Evolutionary conservation across 148 eudicot species (phyloP), one percentile per base, ranked within the genome.

Genomic region (Vaccinium corymbosum): DNA sequence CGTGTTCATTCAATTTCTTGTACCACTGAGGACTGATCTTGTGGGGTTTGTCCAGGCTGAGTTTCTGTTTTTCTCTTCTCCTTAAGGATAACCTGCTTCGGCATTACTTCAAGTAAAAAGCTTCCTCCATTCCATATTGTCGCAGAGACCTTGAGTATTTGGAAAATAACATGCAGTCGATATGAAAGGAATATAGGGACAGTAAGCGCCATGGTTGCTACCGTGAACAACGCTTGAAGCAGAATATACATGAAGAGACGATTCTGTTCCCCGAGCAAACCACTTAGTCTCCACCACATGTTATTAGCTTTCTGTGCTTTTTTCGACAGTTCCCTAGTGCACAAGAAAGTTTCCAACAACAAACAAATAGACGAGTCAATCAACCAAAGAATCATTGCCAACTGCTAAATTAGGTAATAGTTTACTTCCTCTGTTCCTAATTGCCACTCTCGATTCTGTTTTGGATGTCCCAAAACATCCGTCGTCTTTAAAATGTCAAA

Each of bases 221-320:
- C 97, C 0, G 98, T 97, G 87, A 97, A 95, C 7, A 97, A 14
- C 14, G 90, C 98, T 86, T 97, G 99, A 81, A 92, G 85, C 32
- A 91, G 83, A 19, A 88, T 95, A 53, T 86, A 97, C 99, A 97
- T 97, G 68, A 94, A 87, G 50, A 91, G 86, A 9, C 98, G 98
- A 27, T 97, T 95, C 80, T 95, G 94, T 80, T 95, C 99, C 55
- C 99, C 98, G 0, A 95, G 95, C 89, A 95, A 77, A 61, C 98
- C 93, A 62, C 98, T 95, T 59, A 94, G 82, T 15, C 93, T 93
- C 99, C 98, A 97, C 98, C 96, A 97, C 46, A 93, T 6, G 66
- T 93, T 97, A 88, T 97, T 94, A 70, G 99, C 95, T 80, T 97
- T 97, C 82, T 93, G 93, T 42, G 99, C 98, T 89, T 97, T 97